Conservation (phyloP, 2,329 filamentous ascomycete genomes). For the Sporothrix dimorphospora region DNA sequence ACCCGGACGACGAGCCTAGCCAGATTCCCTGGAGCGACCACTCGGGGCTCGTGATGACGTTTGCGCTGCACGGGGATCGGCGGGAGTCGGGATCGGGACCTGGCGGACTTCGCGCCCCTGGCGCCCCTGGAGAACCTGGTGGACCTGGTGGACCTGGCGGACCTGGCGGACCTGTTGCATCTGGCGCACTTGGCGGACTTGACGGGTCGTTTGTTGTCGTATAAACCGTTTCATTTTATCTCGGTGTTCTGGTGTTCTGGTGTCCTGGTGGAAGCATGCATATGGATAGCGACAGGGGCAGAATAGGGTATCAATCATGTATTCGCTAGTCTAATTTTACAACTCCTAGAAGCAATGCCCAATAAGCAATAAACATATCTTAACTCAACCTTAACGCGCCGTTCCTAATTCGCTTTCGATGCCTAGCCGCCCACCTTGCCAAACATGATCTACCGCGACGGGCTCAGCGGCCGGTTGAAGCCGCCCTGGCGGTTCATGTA, state of each 20-base stretch:
- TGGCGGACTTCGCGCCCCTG: too few relatives aligned
- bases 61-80: constrained; percentile 11
- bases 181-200: too few relatives aligned
- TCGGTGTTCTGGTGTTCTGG: neutral
- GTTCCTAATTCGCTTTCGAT: neutral
- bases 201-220: neutral
- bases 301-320: constrained; percentile 9
- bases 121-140: too few relatives aligned
- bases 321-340: constrained; percentile 8
- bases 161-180: neutral
- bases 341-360: too few relatives aligned
- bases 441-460: constrained; percentile 51
- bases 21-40: constrained; percentile 33
- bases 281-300: neutral
- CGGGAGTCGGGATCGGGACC: too few relatives aligned
- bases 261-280: neutral
- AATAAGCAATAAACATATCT: neutral
- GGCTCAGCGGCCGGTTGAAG: constrained; percentile 78
- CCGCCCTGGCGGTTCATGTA: constrained; percentile 90
- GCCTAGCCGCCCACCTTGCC: neutral
- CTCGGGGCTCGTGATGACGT: constrained; percentile 29
- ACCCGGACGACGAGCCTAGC: neutral
- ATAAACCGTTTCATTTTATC: neutral
- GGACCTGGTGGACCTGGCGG: too few relatives aligned
- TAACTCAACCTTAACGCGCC: neutral